phyloP scores from a whole-genome alignment of 768 basidiomycete genomes.

The Fistulinella prunicolor region DNA sequence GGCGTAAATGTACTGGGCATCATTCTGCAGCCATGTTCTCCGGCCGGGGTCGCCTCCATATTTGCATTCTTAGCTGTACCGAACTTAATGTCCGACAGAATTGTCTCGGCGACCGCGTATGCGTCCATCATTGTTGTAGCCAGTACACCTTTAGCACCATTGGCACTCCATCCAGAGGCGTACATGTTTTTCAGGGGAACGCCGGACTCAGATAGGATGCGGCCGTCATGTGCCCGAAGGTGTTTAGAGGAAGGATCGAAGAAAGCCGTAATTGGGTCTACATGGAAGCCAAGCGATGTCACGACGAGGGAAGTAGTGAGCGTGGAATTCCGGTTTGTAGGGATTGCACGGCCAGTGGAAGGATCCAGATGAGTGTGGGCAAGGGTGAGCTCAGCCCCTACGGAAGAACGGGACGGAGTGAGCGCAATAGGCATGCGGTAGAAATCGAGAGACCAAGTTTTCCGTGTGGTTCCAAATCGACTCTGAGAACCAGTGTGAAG shows the following conservation, averaged over 20 bases:
- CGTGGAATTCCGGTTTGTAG: constrained; percentile 52
- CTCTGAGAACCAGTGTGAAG: constrained; percentile 62
- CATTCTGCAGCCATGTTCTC: constrained; percentile 4
- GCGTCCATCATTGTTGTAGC: constrained; percentile 94
- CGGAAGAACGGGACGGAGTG: constrained; percentile 16
- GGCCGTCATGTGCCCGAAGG: constrained; percentile 50
- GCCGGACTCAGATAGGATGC: constrained; percentile 43
- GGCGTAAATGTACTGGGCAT: constrained; percentile 23
- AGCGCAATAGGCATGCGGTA: constrained; percentile 67
- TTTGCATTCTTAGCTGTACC: constrained; percentile 13
- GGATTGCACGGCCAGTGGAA: constrained; percentile 43
- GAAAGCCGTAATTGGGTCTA: constrained; percentile 58
- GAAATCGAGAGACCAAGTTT: constrained; percentile 82
- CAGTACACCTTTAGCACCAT: constrained; percentile 87
- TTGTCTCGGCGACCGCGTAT: constrained; percentile 69
- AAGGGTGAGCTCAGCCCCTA: constrained; percentile 46
- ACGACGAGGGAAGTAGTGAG: constrained; percentile 74
- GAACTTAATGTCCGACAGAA: constrained; percentile 56
- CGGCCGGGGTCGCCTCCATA: constrained; percentile 7
- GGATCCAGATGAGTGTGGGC: constrained; percentile 61
- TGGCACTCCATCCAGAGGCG: constrained; percentile 91
- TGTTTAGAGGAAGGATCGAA: constrained; percentile 56
- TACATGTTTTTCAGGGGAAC: constrained; percentile 62
- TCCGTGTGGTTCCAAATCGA: constrained; percentile 45
- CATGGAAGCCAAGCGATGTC: constrained; percentile 84